Conservation (phyloP, 1,139 yeast species). For the Suhomyces ambrosiae region DNA sequence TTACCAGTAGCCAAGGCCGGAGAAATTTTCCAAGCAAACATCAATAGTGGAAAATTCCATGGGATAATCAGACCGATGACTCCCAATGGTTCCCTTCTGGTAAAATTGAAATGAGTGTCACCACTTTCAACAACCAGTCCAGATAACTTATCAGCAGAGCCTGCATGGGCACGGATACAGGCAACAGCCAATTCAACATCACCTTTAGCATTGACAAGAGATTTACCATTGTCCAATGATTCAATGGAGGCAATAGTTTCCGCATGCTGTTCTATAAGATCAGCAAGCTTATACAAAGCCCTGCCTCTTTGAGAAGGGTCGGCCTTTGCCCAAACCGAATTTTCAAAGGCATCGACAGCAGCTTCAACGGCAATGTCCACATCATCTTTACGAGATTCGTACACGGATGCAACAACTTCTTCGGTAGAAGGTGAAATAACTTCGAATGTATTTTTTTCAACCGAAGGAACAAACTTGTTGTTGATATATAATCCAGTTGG, state of each 20-base stretch:
- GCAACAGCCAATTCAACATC: slow-evolving; percentile 21
- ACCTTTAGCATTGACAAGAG: slow-evolving; percentile 14
- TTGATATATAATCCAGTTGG: slow-evolving; percentile 70
- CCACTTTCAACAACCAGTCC: slow-evolving; percentile 24
- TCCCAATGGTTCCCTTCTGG: slow-evolving; percentile 67
- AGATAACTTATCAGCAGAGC: slow-evolving; percentile 23
- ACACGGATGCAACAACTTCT: slow-evolving; percentile 53
- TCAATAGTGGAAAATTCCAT: slow-evolving; percentile 85
- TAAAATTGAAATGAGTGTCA: slow-evolving; percentile 21
- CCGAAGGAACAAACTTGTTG: slow-evolving; percentile 57
- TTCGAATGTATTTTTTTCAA: slow-evolving; percentile 51
- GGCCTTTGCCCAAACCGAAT: slow-evolving; percentile 13
- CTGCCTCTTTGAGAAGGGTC: slow-evolving; percentile 12
- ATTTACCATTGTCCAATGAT: slow-evolving; percentile 15
- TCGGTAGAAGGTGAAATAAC: slow-evolving; percentile 61
- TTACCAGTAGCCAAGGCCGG: slow-evolving; percentile 85
- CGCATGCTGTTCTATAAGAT: slow-evolving; percentile 12
- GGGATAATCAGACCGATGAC: slow-evolving; percentile 85
- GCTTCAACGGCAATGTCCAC: slow-evolving; percentile 61
- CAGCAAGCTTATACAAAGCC: slow-evolving; percentile 14
- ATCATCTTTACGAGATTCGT: slow-evolving; percentile 59
- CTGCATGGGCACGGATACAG: slow-evolving; percentile 23
- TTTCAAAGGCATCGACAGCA: slow-evolving; percentile 52
- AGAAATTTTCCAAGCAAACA: slow-evolving; percentile 85
- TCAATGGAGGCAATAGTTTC: slow-evolving; percentile 13